phyloP scores from a whole-genome alignment of 768 basidiomycete species.

The Boletus bicolor region DNA sequence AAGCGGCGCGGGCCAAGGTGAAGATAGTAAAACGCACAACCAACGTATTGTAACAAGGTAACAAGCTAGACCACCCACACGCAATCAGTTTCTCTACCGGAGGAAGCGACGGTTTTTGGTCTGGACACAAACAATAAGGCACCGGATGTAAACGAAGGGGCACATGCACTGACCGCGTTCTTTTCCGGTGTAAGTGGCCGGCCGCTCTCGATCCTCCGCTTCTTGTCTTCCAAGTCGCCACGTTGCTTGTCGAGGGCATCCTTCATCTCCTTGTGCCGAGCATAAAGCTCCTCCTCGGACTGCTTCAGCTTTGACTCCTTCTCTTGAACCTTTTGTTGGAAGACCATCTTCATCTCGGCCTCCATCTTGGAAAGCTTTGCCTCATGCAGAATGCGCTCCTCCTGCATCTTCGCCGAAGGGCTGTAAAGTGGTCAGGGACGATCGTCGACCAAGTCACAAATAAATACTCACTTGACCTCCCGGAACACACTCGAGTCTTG shows the following conservation, averaged over 20 bases:
- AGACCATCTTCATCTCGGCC: constrained; percentile 99
- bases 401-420: constrained; percentile 93
- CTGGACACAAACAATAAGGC: constrained; percentile 17
- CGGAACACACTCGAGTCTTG: constrained; percentile 98
- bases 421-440: constrained; percentile 41
- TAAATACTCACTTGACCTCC: constrained; percentile 86
- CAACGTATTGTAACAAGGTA: constrained; percentile 30
- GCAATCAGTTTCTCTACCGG: constrained; percentile 23
- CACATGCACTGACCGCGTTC: constrained; percentile 57
- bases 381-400: constrained; percentile 95
- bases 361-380: constrained; percentile 99
- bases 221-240: constrained; percentile 95
- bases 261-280: constrained; percentile 99
- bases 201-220: constrained; percentile 91
- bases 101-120: constrained; percentile 39
- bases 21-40: constrained; percentile 25
- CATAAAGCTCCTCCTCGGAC: constrained; percentile 97
- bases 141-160: neutral
- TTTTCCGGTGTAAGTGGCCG: constrained; percentile 96
- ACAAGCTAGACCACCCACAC: constrained; percentile 19
- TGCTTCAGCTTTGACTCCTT: constrained; percentile 99
- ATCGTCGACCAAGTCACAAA: neutral
- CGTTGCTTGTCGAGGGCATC: constrained; percentile 98
- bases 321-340: constrained; percentile 99
- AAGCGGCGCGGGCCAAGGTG: constrained; percentile 33